Conservation (phyloP, 768 basidiomycete genomes). For the Lyophyllum atratum region DNA sequence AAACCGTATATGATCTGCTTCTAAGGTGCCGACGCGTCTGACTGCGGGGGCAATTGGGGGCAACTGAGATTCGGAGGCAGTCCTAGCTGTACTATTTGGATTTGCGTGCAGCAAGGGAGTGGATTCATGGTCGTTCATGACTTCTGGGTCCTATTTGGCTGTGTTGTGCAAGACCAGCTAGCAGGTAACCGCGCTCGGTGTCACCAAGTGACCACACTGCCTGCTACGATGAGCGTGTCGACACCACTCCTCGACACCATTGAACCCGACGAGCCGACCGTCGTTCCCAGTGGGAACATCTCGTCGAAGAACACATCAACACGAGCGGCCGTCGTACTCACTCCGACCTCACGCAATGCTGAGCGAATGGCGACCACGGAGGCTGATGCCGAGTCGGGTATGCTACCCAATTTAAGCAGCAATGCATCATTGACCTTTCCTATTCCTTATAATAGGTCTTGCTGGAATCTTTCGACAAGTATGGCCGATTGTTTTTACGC, state of each 20-base stretch:
- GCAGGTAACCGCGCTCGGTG: neutral
- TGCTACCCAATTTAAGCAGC: conserved; percentile 15
- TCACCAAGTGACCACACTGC: neutral
- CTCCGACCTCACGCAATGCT: conserved; percentile 47
- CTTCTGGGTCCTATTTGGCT: conserved; percentile 16
- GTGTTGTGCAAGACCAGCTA: neutral
- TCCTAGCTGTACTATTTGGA: neutral
- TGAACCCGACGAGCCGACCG: conserved; percentile 76
- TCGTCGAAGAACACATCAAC: conserved; percentile 29
- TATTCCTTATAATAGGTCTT: conserved; percentile 45
- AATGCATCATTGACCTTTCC: conserved; percentile 3
- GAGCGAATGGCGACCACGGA: conserved; percentile 53
- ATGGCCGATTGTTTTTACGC: conserved; percentile 14
- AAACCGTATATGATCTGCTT: conserved; percentile 21
- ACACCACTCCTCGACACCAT: conserved; percentile 79
- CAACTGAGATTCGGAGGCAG: neutral
- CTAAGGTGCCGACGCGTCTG: conserved; percentile 19
- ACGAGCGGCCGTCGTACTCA: conserved; percentile 54
- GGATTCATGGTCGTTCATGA: conserved; percentile 18
- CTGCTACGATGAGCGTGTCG: conserved; percentile 44
- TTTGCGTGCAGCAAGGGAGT: conserved; percentile 17
- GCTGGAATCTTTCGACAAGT: conserved; percentile 81
- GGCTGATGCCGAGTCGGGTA: conserved; percentile 78
- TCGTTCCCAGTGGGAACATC: conserved; percentile 36
- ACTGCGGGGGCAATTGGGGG: conserved; percentile 20